phyloP scores from a whole-genome alignment of 495 filamentous ascomycete species.

The Daldinia vernicosa region DNA sequence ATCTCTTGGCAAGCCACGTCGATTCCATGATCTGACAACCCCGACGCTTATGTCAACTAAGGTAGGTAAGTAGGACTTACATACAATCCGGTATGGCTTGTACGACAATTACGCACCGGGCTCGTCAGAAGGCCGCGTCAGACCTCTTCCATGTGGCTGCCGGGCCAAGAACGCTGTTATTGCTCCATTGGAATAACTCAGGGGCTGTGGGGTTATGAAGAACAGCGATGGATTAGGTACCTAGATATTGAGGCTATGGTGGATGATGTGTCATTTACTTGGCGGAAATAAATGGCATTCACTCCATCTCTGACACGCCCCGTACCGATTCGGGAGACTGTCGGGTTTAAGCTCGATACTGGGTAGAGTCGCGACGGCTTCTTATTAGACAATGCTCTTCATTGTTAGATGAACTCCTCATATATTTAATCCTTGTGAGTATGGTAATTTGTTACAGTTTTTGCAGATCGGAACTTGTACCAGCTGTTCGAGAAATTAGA shows the following conservation, averaged over 20 bases:
- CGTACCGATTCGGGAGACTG: neutral
- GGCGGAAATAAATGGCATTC: neutral
- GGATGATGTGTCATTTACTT: neutral
- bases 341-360: neutral
- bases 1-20: slow-evolving; percentile 32
- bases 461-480: neutral
- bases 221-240: neutral
- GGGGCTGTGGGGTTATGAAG: neutral
- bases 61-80: neutral
- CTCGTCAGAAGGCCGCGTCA: slow-evolving; percentile 26
- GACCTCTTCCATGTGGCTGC: neutral
- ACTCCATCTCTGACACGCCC: neutral
- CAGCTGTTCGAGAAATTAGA: neutral
- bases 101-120: slow-evolving; percentile 8
- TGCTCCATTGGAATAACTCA: neutral
- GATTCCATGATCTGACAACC: slow-evolving; percentile 3
- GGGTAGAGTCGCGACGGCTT: neutral
- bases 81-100: neutral
- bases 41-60: neutral
- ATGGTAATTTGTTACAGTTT: neutral
- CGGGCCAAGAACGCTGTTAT: slow-evolving; percentile 1
- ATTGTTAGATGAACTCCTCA: neutral
- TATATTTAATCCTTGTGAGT: neutral
- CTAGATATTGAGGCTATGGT: neutral
- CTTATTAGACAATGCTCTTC: neutral